Evolutionary conservation across 2,329 filamentous ascomycete species (phyloP), one percentile per base, ranked within the genome.

Genomic region (Trichophyton rubrum): DNA sequence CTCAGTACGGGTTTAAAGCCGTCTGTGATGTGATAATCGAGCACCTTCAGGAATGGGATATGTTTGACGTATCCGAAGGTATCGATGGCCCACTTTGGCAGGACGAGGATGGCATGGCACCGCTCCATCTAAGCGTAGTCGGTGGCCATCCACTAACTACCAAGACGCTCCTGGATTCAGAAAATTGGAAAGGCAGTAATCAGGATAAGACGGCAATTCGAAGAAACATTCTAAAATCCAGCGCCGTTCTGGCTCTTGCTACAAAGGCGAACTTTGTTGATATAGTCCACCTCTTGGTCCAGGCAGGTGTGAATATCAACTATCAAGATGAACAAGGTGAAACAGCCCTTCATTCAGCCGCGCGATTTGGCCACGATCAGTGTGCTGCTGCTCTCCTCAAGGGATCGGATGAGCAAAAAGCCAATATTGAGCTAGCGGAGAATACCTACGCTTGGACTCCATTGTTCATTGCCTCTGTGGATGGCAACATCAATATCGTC

Each of bases 361-460:
- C 93, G 60, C 85, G 91, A 51, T 93, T 92, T 68, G 90, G 90
- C 15, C 88, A 95, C 69, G 81, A 83, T 15, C 82, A 90, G 63
- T 97, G 91, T 70, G 89, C 89, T 13, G 83, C 80, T 62, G 84
- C 89, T 22, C 77, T 99, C 22, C 73, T 97, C 2, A 79, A 85
- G 15, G 89, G 88, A 1, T 86, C 83, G 0, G 74, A 79, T 4
- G 78, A 82, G 49, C 88, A 93, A 66, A 89, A 86, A 68, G 85
- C 86, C 0, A 77, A 96, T 63, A 77, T 90, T 0, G 87, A 96
- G 67, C 76, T 95, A 40, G 76, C 82, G 0, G 93, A 99, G 70
- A 88, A 87, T 59, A 87, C 87, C 0, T 97, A 95, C 69, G 85
- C 87, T 2, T 99, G 93, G 92, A 96, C 93, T 0, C 89, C 93